Conservation (phyloP, 805 yeast species). For the Tetrapisispora fleetii region DNA sequence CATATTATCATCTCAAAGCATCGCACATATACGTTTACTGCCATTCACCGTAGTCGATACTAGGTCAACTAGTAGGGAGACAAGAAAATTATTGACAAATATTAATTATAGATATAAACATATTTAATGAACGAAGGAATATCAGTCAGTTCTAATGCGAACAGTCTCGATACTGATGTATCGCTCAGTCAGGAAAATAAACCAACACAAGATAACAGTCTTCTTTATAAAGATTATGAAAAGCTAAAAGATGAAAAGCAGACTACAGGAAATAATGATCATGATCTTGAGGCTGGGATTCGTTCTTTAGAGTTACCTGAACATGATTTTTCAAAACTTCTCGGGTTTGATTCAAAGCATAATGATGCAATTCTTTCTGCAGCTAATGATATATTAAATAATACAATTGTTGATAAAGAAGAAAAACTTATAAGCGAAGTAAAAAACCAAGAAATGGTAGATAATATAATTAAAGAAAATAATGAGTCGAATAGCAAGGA, state of each 20-base stretch:
- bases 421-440: not conserved
- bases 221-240: not conserved
- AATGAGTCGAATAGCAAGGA: conserved; percentile 3
- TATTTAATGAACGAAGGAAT: not conserved
- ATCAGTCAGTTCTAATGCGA: not conserved
- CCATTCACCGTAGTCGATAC: no score
- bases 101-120: not conserved
- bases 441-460: not conserved
- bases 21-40: no score
- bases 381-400: conserved; percentile 9
- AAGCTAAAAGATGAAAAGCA: not conserved
- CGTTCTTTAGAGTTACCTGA: conserved; percentile 17
- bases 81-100: not conserved
- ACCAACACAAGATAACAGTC: not conserved
- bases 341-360: conserved; percentile 26
- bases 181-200: not conserved
- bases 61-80: no score
- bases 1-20: no score
- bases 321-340: conserved; percentile 24
- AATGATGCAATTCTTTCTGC: conserved; percentile 21
- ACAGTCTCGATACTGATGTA: not conserved
- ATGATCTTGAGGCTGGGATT: conserved; percentile 2
- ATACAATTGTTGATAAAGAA: not conserved
- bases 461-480: not conserved
- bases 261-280: not conserved